Evolutionary conservation across 2,329 filamentous ascomycete species (phyloP).

Genomic region (Hypoxylon sp.): DNA sequence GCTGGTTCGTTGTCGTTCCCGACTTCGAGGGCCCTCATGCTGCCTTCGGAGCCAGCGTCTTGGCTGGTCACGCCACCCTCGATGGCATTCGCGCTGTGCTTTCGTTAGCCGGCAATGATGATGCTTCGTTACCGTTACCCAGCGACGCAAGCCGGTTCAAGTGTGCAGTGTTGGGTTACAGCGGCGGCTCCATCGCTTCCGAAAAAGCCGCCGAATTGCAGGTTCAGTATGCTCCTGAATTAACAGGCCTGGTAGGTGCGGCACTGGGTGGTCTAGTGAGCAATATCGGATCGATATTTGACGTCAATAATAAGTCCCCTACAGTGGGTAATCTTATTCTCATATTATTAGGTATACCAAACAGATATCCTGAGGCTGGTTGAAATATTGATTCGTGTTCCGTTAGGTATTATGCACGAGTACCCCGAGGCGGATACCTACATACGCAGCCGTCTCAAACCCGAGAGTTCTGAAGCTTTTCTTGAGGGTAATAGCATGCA

Average conservation of each 20-base stretch:
- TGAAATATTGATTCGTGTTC: background rate
- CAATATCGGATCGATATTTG: conserved; percentile 48
- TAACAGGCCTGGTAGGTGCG: conserved; percentile 61
- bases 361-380: background rate
- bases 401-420: conserved; percentile 47
- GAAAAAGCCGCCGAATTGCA: conserved; percentile 69
- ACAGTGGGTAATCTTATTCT: conserved; percentile 55
- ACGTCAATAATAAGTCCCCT: conserved; percentile 51
- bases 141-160: conserved; percentile 17
- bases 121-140: conserved; percentile 25
- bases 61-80: conserved; percentile 40
- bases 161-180: conserved; percentile 67
- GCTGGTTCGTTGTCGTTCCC: conserved; percentile 64
- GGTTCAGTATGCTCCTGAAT: conserved; percentile 66
- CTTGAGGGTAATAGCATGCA: conserved; percentile 40
- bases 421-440: conserved; percentile 51
- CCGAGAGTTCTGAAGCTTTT: conserved; percentile 52
- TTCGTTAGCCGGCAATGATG: conserved; percentile 36
- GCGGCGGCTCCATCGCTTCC: conserved; percentile 67
- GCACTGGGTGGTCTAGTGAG: conserved; percentile 62
- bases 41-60: conserved; percentile 33
- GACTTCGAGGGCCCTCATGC: conserved; percentile 63
- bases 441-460: conserved; percentile 49
- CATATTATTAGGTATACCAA: conserved; percentile 49
- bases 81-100: conserved; percentile 43